Conservation (phyloP, 768 basidiomycete genomes). For the Galerina sulciceps region DNA sequence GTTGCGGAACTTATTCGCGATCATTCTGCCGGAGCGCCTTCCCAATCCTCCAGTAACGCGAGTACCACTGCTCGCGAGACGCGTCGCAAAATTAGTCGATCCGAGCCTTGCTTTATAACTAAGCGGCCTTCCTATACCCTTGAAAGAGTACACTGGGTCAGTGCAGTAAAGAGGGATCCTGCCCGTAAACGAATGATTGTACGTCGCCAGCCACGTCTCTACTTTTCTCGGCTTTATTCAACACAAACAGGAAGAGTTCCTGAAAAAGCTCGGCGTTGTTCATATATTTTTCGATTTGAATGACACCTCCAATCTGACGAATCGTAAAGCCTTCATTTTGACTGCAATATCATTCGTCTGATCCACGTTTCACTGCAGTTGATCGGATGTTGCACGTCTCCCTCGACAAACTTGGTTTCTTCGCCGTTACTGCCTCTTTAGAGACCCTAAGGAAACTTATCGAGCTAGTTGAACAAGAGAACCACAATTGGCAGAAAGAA, state of each 20-base stretch:
- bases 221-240: background rate
- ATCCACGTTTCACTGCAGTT: constrained; percentile 3
- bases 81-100: constrained; percentile 2
- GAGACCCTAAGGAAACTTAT: constrained; percentile 10
- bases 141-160: constrained; percentile 10
- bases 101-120: constrained; percentile 12
- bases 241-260: background rate
- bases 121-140: constrained; percentile 7
- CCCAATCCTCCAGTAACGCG: too few relatives aligned
- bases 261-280: background rate
- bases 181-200: background rate
- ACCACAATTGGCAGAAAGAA: background rate
- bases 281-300: background rate
- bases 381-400: constrained; percentile 11
- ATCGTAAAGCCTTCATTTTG: background rate
- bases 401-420: constrained; percentile 13
- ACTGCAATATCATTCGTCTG: background rate
- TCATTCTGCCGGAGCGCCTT: too few relatives aligned
- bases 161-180: constrained; percentile 6
- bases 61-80: background rate
- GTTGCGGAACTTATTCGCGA: too few relatives aligned
- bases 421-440: constrained; percentile 18
- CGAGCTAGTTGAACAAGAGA: constrained; percentile 6
- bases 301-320: background rate
- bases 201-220: background rate